Conservation (phyloP, 83 land plant species). For the Picea engelmannii region DNA sequence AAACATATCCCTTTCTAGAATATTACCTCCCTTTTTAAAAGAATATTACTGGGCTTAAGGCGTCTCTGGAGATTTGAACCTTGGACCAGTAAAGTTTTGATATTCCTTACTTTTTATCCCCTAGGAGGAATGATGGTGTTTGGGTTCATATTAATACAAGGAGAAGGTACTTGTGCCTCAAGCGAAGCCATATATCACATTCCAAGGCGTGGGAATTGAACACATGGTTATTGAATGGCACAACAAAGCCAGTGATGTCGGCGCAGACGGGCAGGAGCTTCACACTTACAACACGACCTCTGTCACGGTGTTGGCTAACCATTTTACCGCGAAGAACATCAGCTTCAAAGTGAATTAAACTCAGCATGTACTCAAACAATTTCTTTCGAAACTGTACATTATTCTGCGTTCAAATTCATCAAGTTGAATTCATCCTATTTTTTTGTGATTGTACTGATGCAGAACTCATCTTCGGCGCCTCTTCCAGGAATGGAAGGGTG, state of each 20-base stretch:
- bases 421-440: slow-evolving; percentile 15
- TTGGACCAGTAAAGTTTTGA: background rate
- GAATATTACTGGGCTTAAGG: background rate
- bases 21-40: background rate
- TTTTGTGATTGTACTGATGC: background rate
- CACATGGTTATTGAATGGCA: slow-evolving; percentile 48
- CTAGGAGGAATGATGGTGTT: background rate
- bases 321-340: slow-evolving; percentile 66
- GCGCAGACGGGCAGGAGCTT: slow-evolving; percentile 15
- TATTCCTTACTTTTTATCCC: background rate
- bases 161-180: slow-evolving; percentile 73
- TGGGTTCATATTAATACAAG: slow-evolving; percentile 23
- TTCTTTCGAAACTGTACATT: background rate
- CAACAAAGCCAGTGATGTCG: slow-evolving; percentile 39
- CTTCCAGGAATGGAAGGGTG: slow-evolving; percentile 40
- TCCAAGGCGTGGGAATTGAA: slow-evolving; percentile 76
- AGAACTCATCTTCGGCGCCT: slow-evolving; percentile 70
- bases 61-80: background rate
- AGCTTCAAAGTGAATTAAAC: slow-evolving; percentile 64
- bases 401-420: background rate
- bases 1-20: too few relatives aligned
- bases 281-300: slow-evolving; percentile 65
- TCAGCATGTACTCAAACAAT: background rate
- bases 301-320: slow-evolving; percentile 46
- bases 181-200: slow-evolving; percentile 61